Evolutionary conservation across 768 basidiomycete genomes (phyloP), one percentile per base, ranked within the genome.

Genomic region (Coprinopsis strossmayeri): DNA sequence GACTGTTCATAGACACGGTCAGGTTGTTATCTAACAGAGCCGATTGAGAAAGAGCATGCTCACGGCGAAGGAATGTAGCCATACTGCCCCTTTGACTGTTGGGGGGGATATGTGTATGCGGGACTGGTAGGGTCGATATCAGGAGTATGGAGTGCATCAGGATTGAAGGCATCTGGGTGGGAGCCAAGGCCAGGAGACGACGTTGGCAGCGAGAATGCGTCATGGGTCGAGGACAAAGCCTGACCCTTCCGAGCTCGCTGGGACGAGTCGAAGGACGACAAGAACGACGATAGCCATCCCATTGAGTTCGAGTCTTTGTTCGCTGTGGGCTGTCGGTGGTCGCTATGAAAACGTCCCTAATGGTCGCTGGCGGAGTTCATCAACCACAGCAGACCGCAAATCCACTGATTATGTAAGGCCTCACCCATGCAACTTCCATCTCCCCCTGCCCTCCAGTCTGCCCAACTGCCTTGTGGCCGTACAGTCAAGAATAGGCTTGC

Each of bases 161-260:
- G 67, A 54, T 72, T 76, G 71, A 81, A 84, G 13, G 77, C 71
- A 58, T 82, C 82, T 20, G 77, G 76, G 58, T 79, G 79, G 26
- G 74, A 50, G 41, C 67, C 54, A 51, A 72, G 68, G 48, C 69
- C 68, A 13, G 86, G 86, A 21, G 87, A 86, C 21, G 82, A 78
- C 2, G 81, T 81, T 38, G 89, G 87, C 27, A 95, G 73, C 42
- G 87, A 86, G 67, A 94, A 94, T 53, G 92, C 91, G 63, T 93
- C 91, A 60, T 86, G 80, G 4, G 91, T 93, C 13, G 80, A 81
- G 26, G 78, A 79, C 55, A 92, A 78, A 24, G 86, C 79, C 63
- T 84, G 82, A 47, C 77, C 76, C 61, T 74, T 75, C 50, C 80
- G 68, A 27, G 72, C 59, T 53, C 71, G 73, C 59, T 76, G 72